Evolutionary conservation across 805 yeast genomes (phyloP).

Genomic region (Ogataea minuta): DNA sequence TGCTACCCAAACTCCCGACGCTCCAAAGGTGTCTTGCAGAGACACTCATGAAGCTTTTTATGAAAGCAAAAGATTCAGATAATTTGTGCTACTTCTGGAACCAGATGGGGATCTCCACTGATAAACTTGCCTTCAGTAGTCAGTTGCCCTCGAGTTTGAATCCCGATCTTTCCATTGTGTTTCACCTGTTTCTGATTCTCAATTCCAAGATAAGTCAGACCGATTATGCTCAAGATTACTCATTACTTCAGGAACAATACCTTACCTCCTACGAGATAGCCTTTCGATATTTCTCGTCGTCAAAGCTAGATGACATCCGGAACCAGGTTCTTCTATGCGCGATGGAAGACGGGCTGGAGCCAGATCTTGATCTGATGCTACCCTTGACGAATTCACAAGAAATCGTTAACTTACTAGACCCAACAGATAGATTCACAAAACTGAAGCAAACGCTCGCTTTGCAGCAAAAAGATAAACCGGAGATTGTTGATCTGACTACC

Average conservation of each 20-base stretch:
- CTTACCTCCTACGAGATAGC: constrained; percentile 11
- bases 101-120: constrained; percentile 20
- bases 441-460: constrained; percentile 4
- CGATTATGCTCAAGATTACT: background rate
- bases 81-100: constrained; percentile 23
- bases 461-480: constrained; percentile 1
- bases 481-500: constrained; percentile 17
- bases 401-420: constrained; percentile 12
- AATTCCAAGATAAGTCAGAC: constrained; percentile 10
- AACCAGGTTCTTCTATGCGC: constrained; percentile 11
- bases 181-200: constrained; percentile 19
- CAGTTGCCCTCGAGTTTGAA: constrained; percentile 11
- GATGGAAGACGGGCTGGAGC: constrained; percentile 2
- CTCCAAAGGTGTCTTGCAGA: constrained; percentile 30
- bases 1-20: constrained; percentile 24
- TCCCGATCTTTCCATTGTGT: constrained; percentile 22
- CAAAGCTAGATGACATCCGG: constrained; percentile 15
- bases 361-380: constrained; percentile 11
- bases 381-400: constrained; percentile 14
- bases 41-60: constrained; percentile 25
- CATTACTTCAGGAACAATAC: constrained; percentile 2
- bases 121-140: constrained; percentile 9
- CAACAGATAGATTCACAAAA: constrained; percentile 7
- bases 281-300: constrained; percentile 13
- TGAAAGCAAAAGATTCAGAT: constrained; percentile 16